Base-by-base conservation (phyloP, 2,329 filamentous ascomycete genomes). In the Alternaria alternata region DNA sequence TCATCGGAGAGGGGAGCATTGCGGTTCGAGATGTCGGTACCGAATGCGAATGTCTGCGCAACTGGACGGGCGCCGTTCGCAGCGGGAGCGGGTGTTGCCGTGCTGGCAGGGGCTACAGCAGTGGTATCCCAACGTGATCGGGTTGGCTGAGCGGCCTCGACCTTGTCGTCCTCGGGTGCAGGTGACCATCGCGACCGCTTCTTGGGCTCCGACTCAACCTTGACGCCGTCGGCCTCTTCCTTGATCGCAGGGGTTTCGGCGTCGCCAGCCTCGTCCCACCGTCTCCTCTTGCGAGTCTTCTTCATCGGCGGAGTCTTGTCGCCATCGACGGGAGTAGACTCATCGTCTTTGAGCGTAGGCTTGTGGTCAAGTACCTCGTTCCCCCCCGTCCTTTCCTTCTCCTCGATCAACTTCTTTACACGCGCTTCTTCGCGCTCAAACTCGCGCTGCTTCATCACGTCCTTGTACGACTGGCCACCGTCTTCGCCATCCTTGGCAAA, bases 371-470 rank as follows among this genome's bases (percentile, higher is more conserved):
- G 79, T 14, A 85, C 82, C 43, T 83, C 87, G 71, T 88, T 86
- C 65, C 85, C 84, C 47, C 85, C 84, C 66, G 86, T 84, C 32
- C 84, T 84, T 67, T 90, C 83, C 79, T 91, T 91, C 51, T 95
- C 90, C 68, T 91, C 88, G 64, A 99, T 95, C 53, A 92, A 85
- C 71, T 87, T 90, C 69, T 86, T 86, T 36, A 99, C 91, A 64
- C 94, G 88, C 72, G 94, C 92, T 80, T 99, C 95, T 81, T 99
- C 95, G 66, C 93, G 88, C 80, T 99, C 94, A 9, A 98, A 80
- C 69, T 99, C 94, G 54, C 93, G 91, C 67, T 90, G 85, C 67
- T 92, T 90, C 94, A 99, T 98, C 53, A 96, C 86, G 66, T 96
- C 92, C 69, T 91, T 88, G 77, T 98, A 99, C 61, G 88, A 94